Base-by-base conservation (phyloP, 371 early-diverging fungal species). In the Nematocida minor region DNA sequence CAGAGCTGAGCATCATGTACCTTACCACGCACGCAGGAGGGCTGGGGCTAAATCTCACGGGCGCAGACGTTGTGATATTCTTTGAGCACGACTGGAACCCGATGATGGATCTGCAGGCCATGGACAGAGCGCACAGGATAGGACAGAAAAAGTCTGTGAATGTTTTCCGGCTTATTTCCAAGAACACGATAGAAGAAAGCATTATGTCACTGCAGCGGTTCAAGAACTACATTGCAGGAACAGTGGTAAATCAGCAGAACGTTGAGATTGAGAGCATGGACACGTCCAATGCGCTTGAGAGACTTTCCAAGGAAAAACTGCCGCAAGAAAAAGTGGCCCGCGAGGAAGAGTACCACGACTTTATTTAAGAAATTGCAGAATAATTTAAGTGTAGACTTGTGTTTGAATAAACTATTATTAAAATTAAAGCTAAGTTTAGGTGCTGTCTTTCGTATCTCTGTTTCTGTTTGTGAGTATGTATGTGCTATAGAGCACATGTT, bases 51-150 rank as follows among this genome's bases (percentile, higher is more conserved):
- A 99, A 97, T 79, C 84, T 99, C 79, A 96, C 96, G 4, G 94
- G 94, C 11, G 99, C 99, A 3, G 95, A 96, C 81, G 95, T 94
- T 1, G 98, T 97, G 4, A 94, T 99, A 36, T 95, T 99, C 88
- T 94, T 95, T 16, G 99, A 99, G 84, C 96, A 96, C 84, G 99
- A 99, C 82, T 99, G 97, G 93, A 99, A 99, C 84, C 99, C 99
- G 1, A 93, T 94, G 90, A 96, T 94, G 81, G 97, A 98, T 83
- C 87, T 89, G 42, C 95, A 95, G 82, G 96, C 96, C 2, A 95
- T 94, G 96, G 96, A 94, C 81, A 90, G 96, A 66, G 94, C 93
- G 0, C 96, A 95, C 84, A 89, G 96, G 60, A 87, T 95, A 60
- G 96, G 96, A 6, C 95, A 99, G 83, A 95, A 94, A 83, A 91